Evolutionary conservation across 805 yeast species (phyloP).

Genomic region (Starmerella tilneyi): DNA sequence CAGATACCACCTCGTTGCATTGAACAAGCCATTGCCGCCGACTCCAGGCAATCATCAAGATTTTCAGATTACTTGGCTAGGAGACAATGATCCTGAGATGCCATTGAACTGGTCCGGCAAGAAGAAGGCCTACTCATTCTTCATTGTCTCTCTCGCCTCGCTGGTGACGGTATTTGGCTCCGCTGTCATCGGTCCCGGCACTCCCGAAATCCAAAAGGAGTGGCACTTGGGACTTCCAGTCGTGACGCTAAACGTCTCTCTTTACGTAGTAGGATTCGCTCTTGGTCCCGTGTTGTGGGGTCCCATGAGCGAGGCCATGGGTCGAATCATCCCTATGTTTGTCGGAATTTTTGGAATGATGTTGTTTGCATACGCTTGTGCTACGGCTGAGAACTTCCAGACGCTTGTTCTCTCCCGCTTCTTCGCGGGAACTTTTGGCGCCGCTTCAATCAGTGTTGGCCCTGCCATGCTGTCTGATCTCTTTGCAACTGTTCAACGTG

Average conservation of each 20-base stretch:
- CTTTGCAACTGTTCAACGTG: conserved; percentile 14
- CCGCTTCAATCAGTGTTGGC: conserved; percentile 40
- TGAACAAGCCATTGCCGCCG: conserved; percentile 6
- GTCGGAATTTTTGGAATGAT: conserved; percentile 35
- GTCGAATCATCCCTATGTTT: conserved; percentile 49
- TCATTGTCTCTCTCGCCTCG: conserved; percentile 32
- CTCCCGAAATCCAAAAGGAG: conserved; percentile 30
- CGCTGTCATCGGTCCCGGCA: conserved; percentile 38
- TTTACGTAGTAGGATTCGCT: conserved; percentile 57
- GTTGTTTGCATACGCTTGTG: conserved; percentile 25
- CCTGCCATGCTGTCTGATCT: conserved; percentile 22
- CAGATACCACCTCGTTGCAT: neutral
- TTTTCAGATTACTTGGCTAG: conserved; percentile 18
- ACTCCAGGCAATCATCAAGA: conserved; percentile 10
- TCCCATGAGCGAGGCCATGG: conserved; percentile 44
- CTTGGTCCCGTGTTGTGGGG: conserved; percentile 60
- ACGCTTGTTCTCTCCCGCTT: conserved; percentile 53
- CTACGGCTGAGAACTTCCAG: conserved; percentile 21
- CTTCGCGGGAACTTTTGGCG: conserved; percentile 70
- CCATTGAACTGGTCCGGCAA: conserved; percentile 45
- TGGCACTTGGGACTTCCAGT: conserved; percentile 41
- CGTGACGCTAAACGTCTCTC: conserved; percentile 44
- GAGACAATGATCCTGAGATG: conserved; percentile 43
- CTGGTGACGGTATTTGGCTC: conserved; percentile 35
- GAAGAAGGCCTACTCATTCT: conserved; percentile 26